Conservation (phyloP, 2,329 filamentous ascomycete genomes). For the Sclerotinia subarctica region DNA sequence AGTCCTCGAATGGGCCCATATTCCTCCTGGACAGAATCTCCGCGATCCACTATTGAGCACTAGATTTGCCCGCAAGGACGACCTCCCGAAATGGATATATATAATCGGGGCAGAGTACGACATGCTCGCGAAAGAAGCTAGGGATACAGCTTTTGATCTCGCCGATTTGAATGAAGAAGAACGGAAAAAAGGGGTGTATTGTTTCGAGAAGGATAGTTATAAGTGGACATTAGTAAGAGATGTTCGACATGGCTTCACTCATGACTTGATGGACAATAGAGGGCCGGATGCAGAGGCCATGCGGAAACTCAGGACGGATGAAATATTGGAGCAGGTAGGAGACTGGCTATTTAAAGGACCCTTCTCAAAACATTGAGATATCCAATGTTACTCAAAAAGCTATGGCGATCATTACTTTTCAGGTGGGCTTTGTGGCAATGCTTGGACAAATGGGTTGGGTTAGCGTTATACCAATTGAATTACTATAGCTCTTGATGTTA, state of each 20-base stretch:
- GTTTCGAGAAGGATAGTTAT: constrained; percentile 27
- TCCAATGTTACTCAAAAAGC: neutral
- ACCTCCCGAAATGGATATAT: constrained; percentile 29
- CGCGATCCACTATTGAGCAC: constrained; percentile 32
- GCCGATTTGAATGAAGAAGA: constrained; percentile 21
- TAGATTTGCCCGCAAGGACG: constrained; percentile 27
- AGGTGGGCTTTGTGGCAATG: neutral
- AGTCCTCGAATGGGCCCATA: constrained; percentile 32
- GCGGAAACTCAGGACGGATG: constrained; percentile 20
- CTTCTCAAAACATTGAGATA: constrained; percentile 18
- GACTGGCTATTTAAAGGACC: constrained; percentile 28
- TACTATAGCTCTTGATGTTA: neutral
- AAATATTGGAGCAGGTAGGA: constrained; percentile 25
- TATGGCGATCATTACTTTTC: neutral
- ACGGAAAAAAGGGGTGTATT: constrained; percentile 19
- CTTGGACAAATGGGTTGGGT: neutral
- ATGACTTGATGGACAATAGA: constrained; percentile 24
- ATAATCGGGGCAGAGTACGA: constrained; percentile 28
- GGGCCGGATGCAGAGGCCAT: constrained; percentile 22
- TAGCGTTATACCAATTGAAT: neutral
- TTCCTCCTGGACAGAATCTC: constrained; percentile 30
- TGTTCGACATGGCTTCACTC: constrained; percentile 29
- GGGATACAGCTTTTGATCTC: constrained; percentile 24
- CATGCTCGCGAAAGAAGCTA: constrained; percentile 27
- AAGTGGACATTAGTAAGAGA: constrained; percentile 27